Base-by-base conservation (phyloP, 306 rosid genomes). In the Gynostemma pentaphyllum region DNA sequence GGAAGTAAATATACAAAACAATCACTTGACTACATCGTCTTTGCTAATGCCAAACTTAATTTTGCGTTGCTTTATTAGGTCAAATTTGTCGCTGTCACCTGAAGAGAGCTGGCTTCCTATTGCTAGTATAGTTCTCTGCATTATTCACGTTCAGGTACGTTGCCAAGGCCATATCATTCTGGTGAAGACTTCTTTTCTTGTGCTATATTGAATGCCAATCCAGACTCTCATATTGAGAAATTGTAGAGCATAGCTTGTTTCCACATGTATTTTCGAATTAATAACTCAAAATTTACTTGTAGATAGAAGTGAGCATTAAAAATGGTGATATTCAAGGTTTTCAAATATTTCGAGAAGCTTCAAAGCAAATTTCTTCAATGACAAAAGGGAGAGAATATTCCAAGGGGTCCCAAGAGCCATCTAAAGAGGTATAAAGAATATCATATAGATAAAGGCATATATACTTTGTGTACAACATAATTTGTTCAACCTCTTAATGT, bases 91-190 rank as follows among this genome's bases (percentile, higher is more conserved):
- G 1, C 27, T 88, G 53, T 88, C 95, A 0, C 94, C 95, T 1
- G 95, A 92, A 64, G 98, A 92, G 51, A 88, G 95, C 62, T 92
- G 96, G 98, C 81, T 88, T 69, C 96, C 98, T 29, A 81, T 92
- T 64, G 90, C 85, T 52, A 86, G 99, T 84, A 86, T 92, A 62
- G 51, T 92, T 28, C 79, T 85, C 78, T 78, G 99, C 87, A 75
- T 88, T 13, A 66, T 84, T 79, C 99, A 92, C 62, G 61, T 86
- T 72, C 99, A 92, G 99, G 99, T 47, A 30, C 29, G n/a, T 57
- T 45, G 16, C 51, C 50, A 21, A 23, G n/a, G n/a, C 54, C 42
- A 23, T 71, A 21, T 45, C 9, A 39, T 11, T 62, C 12, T 27
- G 13, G 2, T 50, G 9, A 36, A 5, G 49, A 7, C 34, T 8